These are phyloP conservation scores for Cornus kousa DNA, from an alignment of 148 eudicot genomes.

Conservation along the genomic window DNA sequence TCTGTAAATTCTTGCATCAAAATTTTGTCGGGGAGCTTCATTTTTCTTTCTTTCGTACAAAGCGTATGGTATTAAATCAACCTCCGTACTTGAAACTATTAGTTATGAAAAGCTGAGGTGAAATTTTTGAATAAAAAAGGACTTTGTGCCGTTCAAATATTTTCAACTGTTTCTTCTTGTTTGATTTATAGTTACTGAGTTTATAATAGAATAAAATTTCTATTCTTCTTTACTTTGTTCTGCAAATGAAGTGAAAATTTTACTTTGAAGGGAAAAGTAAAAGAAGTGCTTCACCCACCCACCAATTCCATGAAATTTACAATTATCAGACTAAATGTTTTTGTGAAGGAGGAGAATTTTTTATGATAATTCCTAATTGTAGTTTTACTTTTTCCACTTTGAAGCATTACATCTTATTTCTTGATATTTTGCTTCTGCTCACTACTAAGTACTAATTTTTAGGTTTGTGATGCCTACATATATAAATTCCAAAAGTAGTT, in stretches of 20 bases:
- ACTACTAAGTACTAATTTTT: no score
- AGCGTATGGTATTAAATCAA: not conserved
- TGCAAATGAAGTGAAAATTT: not conserved
- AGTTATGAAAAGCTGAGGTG: not conserved
- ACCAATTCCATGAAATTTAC: no score
- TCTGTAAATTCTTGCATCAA: not conserved
- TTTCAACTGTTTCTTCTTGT: not conserved
- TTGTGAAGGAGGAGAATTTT: not conserved
- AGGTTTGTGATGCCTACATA: not conserved
- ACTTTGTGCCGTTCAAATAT: not conserved
- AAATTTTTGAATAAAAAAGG: no score
- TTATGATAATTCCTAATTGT: no score
- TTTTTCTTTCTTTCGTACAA: not conserved
- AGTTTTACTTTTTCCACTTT: no score
- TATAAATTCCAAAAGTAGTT: not conserved
- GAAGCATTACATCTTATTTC: conserved; percentile 4
- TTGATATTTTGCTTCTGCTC: conserved; percentile 6
- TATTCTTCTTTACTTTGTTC: not conserved
- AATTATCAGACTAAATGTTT: no score
- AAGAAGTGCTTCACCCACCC: not conserved
- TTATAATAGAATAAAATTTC: not conserved
- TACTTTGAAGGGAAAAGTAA: not conserved
- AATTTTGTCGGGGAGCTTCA: not conserved
- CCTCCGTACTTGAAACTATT: not conserved
- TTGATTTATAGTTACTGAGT: not conserved